Conservation (phyloP, 2,329 filamentous ascomycete species). For the Neopestalotiopsis sp. region DNA sequence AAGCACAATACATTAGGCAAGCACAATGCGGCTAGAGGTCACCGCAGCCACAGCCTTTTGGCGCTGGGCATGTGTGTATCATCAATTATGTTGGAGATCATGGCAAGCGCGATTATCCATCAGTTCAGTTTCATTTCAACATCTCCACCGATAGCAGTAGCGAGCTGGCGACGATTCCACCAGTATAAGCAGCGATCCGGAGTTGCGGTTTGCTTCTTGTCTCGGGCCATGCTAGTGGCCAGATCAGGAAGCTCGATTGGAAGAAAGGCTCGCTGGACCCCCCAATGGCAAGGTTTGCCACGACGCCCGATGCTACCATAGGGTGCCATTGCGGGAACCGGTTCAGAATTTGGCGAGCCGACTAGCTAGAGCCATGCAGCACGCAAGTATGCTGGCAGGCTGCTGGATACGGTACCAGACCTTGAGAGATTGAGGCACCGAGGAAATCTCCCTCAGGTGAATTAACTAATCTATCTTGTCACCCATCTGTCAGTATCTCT, state of each 20-base stretch:
- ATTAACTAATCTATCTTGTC: slow-evolving; percentile 5
- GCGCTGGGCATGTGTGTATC: not conserved
- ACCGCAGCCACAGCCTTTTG: not conserved
- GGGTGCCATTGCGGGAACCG: slow-evolving; percentile 10
- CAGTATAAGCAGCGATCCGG: not conserved
- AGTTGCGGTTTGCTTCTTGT: not conserved
- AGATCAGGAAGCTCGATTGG: slow-evolving; percentile 13
- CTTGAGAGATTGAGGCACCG: slow-evolving; percentile 16
- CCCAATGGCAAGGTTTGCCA: slow-evolving; percentile 14
- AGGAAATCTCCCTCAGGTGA: slow-evolving; percentile 18
- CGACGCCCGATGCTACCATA: slow-evolving; percentile 15
- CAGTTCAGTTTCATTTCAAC: not conserved
- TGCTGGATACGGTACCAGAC: slow-evolving; percentile 6
- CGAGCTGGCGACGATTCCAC: not conserved
- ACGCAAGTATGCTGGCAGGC: not conserved
- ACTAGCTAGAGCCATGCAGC: slow-evolving; percentile 4
- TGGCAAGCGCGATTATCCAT: not conserved
- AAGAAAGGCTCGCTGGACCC: not conserved
- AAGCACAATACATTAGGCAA: not conserved
- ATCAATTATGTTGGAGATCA: not conserved
- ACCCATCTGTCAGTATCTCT: not conserved
- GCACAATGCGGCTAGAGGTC: not conserved
- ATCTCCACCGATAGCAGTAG: not conserved
- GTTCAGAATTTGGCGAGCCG: slow-evolving; percentile 12
- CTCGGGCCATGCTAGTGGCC: slow-evolving; percentile 5